These are phyloP conservation scores for Cercospora zeina DNA, from an alignment of 2,329 filamentous ascomycete genomes.

Conservation along the genomic window DNA sequence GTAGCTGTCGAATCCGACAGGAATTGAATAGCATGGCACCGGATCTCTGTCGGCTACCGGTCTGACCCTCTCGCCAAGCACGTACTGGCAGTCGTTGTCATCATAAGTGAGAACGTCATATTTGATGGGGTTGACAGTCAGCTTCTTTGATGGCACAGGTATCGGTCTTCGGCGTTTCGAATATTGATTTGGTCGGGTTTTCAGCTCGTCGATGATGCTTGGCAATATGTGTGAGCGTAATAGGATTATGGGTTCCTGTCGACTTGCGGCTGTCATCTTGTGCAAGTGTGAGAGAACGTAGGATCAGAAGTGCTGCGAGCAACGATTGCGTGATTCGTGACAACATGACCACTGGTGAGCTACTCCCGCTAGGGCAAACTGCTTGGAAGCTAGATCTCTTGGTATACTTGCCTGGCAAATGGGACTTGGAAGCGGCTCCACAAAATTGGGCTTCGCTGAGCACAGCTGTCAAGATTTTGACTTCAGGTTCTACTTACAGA, in stretches of 20 bases:
- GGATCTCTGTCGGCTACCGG: neutral
- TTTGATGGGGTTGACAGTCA: neutral
- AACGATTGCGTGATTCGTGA: neutral
- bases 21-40: neutral
- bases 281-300: neutral
- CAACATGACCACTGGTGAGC: neutral
- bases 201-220: neutral
- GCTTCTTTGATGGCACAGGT: neutral
- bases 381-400: neutral
- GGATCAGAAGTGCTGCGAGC: slow-evolving; percentile 5
- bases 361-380: neutral
- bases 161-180: neutral
- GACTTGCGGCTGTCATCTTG: neutral
- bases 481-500: neutral
- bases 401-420: neutral
- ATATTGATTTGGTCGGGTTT: neutral
- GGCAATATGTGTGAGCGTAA: too few relatives aligned
- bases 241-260: too few relatives aligned
- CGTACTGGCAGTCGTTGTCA: slow-evolving; percentile 6
- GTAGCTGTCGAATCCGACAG: slow-evolving; percentile 5
- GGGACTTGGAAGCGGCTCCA: too few relatives aligned
- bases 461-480: slow-evolving; percentile 1
- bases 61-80: neutral
- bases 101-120: slow-evolving; percentile 5
- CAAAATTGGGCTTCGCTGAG: neutral